A percentile compares a stretch with the other conserved stretches of the same genome.
Conservation (phyloP, 139 green algal species). For the Asterochloris erici region DNA sequence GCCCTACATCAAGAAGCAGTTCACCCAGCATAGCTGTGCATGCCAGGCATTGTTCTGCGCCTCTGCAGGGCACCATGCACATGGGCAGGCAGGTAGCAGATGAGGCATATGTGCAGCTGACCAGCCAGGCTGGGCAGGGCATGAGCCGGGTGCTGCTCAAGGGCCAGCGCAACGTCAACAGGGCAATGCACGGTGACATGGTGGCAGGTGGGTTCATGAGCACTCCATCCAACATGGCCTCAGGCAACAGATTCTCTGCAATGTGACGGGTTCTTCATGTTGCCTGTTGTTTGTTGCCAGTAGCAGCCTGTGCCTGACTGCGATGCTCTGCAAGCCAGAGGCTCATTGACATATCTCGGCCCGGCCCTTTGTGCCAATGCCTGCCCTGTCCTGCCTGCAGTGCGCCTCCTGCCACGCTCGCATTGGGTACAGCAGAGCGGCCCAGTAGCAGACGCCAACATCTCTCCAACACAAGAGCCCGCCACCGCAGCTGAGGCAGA, state of each 20-base stretch:
- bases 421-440: neutral
- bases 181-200: neutral
- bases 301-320: neutral
- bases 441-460: neutral
- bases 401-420: neutral
- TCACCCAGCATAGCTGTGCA: neutral
- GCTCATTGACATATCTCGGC: neutral
- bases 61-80: neutral
- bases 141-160: constrained; percentile 1
- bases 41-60: neutral
- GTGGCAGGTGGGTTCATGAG: constrained; percentile 2
- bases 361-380: too few species aligned
- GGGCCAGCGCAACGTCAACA: neutral
- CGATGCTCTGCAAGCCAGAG: neutral
- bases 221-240: neutral
- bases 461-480: neutral
- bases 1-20: neutral
- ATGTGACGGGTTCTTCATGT: neutral
- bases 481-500: neutral
- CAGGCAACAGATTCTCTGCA: neutral
- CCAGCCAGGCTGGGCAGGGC: neutral
- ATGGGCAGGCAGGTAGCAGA: constrained; percentile 2
- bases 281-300: neutral
- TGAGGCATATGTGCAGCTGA: neutral
- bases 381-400: neutral